Evolutionary conservation across 1,139 yeast genomes (phyloP), one percentile per base, ranked within the genome.

Genomic region (Kluyveromyces marxianus): DNA sequence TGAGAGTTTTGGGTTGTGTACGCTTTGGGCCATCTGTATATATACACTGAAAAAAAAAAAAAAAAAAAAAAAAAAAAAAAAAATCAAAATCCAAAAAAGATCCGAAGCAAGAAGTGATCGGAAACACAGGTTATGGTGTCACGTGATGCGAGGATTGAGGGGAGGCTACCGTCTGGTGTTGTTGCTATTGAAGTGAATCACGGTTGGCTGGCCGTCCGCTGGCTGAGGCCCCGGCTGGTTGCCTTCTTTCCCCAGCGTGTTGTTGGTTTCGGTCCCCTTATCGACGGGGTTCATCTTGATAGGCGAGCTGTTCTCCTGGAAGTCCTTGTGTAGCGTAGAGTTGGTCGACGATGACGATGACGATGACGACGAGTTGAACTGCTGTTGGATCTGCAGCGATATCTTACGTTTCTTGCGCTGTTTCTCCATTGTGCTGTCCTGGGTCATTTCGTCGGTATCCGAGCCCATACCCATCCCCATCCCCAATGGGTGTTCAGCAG

Each of bases 401-500:
- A 60, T 56, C 42, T 62, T 62, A 35, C 66, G 54, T 46, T 58
- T 57, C 31, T 59, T 56, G 30, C 57, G 51, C 40, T 59, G 63
- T 35, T 58, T 51, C 47, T 59, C 63, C 37, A 57, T 42, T 3
- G 62, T 56, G 42, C 62, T 59, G 25, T 54, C 58, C n/a, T 49
- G 54, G 25, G 47, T 48, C 14, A 39, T 49, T 33, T 45, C 51
- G 3, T 27, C 31, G 3, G 36, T 35, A 7, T 33, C 39, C 25
- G 29, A 37, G 26, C 21, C 21, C 21, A 14, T 14, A 14, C 21
- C 21, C 21, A 14, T 14, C 21, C 21, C 21, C 21, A 14, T 14
- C 21, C 21, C 21, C 21, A 14, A 14, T 14, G 21, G 21, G 21
- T 14, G 21, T 14, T 14, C 21, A 14, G 21, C 21, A 14, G 21